A percentile compares a stretch with the other conserved stretches of the same genome.
Evolutionary conservation across 225 moss, liverwort and hornwort species (phyloP).

Genomic region (Pseudisothecium myosuroides): DNA sequence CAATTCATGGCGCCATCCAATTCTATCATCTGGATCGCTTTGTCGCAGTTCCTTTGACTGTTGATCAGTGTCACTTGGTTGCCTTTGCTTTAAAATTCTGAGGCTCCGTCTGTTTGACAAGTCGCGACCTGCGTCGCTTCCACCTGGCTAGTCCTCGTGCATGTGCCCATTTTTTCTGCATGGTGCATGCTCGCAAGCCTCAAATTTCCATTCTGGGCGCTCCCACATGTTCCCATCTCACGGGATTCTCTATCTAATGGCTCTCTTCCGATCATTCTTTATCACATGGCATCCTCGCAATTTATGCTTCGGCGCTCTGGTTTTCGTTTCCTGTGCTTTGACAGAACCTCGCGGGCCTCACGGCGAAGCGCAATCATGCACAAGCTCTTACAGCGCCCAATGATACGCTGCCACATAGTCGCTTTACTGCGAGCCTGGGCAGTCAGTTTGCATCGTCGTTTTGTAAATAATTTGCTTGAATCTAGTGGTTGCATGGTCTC

Average conservation of each 20-base stretch:
- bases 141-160: not conserved
- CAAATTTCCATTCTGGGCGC: not conserved
- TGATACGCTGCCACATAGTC: not conserved
- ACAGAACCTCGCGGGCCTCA: not conserved
- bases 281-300: not conserved
- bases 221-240: not conserved
- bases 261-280: not conserved
- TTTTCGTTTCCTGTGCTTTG: too few relatives aligned
- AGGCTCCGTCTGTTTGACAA: not conserved
- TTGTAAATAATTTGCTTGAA: not conserved
- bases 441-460: not conserved
- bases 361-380: not conserved
- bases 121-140: not conserved
- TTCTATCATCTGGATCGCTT: not conserved
- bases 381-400: not conserved
- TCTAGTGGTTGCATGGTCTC: not conserved
- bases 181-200: not conserved
- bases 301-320: not conserved
- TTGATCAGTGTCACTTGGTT: not conserved
- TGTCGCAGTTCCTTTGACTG: not conserved
- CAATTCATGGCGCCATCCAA: not conserved
- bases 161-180: not conserved
- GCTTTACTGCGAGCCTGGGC: not conserved
- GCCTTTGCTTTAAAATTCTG: not conserved
- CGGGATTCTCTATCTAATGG: not conserved